These are phyloP conservation scores for Teratosphaeria gauchensis DNA, from an alignment of 2,329 filamentous ascomycete genomes.

Conservation along the genomic window DNA sequence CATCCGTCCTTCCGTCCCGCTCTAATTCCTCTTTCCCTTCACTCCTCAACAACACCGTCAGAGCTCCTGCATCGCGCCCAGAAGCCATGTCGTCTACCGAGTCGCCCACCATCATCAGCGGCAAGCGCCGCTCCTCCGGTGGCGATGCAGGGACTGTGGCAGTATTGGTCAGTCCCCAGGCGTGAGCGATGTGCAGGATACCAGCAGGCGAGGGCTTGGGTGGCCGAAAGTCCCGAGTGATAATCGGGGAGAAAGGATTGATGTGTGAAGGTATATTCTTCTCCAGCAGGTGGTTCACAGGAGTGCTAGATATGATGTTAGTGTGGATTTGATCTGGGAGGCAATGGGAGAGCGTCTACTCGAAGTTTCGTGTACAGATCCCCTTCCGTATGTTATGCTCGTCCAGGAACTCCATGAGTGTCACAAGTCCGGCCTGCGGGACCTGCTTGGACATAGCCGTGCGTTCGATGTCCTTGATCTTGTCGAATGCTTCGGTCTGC, in stretches of 20 bases:
- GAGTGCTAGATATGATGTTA: constrained; percentile 33
- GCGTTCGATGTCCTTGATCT: constrained; percentile 71
- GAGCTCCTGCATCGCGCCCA: constrained; percentile 70
- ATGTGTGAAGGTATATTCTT: constrained; percentile 61
- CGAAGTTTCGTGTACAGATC: constrained; percentile 92
- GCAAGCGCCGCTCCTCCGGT: constrained; percentile 11
- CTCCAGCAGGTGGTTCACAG: constrained; percentile 62
- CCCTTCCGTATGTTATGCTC: constrained; percentile 58
- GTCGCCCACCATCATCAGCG: constrained; percentile 46
- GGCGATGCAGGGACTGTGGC: constrained; percentile 19
- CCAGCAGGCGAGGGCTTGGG: constrained; percentile 85
- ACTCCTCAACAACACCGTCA: constrained; percentile 66
- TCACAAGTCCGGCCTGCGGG: constrained; percentile 68
- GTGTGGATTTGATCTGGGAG: not conserved
- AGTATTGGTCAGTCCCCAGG: constrained; percentile 52
- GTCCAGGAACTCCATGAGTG: constrained; percentile 77
- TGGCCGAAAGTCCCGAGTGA: constrained; percentile 72
- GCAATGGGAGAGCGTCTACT: constrained; percentile 34
- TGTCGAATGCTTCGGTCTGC: constrained; percentile 52
- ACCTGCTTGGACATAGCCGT: constrained; percentile 69
- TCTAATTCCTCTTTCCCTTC: constrained; percentile 28
- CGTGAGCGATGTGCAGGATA: constrained; percentile 71
- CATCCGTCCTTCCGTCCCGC: constrained; percentile 23
- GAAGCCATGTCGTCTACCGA: constrained; percentile 90
- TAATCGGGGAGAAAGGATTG: constrained; percentile 58